phyloP scores from a whole-genome alignment of 805 yeast species.

The Spathaspora sp. region DNA sequence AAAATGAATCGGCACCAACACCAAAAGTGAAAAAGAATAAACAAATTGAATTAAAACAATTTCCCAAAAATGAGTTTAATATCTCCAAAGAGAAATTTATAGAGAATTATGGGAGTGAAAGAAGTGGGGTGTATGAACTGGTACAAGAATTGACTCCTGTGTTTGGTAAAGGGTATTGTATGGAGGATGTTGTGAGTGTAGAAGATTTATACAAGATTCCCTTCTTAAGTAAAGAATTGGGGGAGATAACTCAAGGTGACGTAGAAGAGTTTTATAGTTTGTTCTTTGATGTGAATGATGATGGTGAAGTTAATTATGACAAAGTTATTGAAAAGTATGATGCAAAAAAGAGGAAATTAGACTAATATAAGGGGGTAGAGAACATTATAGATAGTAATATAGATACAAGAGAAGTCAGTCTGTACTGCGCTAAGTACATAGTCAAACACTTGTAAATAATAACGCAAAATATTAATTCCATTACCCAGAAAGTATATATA shows the following conservation, averaged over 20 bases:
- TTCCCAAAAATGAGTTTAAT: constrained; percentile 52
- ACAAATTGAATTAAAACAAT: constrained; percentile 51
- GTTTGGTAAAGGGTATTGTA: constrained; percentile 16
- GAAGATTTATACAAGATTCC: constrained; percentile 12
- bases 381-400: no score
- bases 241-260: constrained; percentile 10
- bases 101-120: constrained; percentile 39
- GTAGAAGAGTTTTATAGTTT: constrained; percentile 18
- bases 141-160: constrained; percentile 25
- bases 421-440: no score
- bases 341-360: constrained; percentile 5
- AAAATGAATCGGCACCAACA: constrained; percentile 80
- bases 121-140: constrained; percentile 11
- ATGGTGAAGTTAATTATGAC: constrained; percentile 19
- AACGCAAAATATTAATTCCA: no score
- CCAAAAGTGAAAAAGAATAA: constrained; percentile 74
- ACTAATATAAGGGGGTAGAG: background rate
- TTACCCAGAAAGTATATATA: no score
- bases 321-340: constrained; percentile 15
- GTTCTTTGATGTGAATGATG: constrained; percentile 23
- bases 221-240: constrained; percentile 13
- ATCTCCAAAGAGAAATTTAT: constrained; percentile 49
- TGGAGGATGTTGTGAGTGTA: constrained; percentile 12
- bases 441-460: no score
- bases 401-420: no score